Percentiles rank a stretch among this genome's conserved stretches.
Conservation (phyloP, 2,329 filamentous ascomycete species). For the Fusarium camptoceras region DNA sequence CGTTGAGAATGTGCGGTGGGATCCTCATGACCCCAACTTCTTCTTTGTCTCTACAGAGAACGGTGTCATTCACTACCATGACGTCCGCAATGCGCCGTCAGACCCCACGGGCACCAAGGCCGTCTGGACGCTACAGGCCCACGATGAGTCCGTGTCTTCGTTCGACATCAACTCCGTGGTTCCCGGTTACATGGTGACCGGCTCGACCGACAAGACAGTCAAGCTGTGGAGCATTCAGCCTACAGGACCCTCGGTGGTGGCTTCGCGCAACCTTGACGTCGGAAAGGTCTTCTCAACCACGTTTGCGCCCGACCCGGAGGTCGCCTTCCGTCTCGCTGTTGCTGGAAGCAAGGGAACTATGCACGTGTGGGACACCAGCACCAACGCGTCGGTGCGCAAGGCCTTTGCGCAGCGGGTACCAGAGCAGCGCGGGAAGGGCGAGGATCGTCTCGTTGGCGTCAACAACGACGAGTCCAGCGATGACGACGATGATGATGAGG, state of each 20-base stretch:
- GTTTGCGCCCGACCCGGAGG: slow-evolving; percentile 90
- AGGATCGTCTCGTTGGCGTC: slow-evolving; percentile 83
- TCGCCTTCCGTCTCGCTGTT: slow-evolving; percentile 91
- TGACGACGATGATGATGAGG: slow-evolving; percentile 66
- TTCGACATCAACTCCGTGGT: slow-evolving; percentile 93
- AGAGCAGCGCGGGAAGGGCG: slow-evolving; percentile 70
- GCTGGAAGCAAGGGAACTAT: slow-evolving; percentile 94
- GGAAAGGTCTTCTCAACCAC: slow-evolving; percentile 92
- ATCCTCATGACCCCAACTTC: slow-evolving; percentile 90
- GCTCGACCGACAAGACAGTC: slow-evolving; percentile 92
- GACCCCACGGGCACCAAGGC: slow-evolving; percentile 82
- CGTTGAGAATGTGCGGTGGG: slow-evolving; percentile 92
- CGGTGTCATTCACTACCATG: slow-evolving; percentile 92
- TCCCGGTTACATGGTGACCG: slow-evolving; percentile 92
- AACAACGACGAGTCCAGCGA: slow-evolving; percentile 74
- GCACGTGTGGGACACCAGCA: slow-evolving; percentile 96
- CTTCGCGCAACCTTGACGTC: slow-evolving; percentile 90
- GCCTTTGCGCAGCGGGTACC: slow-evolving; percentile 78
- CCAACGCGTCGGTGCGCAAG: slow-evolving; percentile 86
- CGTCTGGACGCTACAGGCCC: slow-evolving; percentile 94
- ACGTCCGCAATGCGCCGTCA: slow-evolving; percentile 80
- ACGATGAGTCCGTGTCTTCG: slow-evolving; percentile 89
- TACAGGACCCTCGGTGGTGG: slow-evolving; percentile 87
- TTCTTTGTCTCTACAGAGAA: slow-evolving; percentile 97
- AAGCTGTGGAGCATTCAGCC: slow-evolving; percentile 95